Evolutionary conservation across 78 protist species (phyloP), one percentile per base, ranked within the genome.

Genomic region (Chrysochromulina parva): DNA sequence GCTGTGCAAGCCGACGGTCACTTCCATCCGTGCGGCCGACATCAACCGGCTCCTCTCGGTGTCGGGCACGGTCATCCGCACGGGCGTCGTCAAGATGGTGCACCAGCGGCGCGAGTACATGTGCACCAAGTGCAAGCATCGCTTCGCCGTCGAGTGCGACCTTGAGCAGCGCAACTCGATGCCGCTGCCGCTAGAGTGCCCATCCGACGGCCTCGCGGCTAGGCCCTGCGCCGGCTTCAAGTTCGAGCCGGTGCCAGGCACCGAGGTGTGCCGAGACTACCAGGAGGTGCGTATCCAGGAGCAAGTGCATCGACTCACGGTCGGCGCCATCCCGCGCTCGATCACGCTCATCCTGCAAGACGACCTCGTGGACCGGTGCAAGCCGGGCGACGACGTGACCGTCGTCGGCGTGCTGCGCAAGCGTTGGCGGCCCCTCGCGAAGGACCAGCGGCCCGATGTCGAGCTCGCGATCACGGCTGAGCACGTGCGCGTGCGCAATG

Each of bases 321-420:
- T 62, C 10, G 89, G 66, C 54, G 13, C 54, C 11, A 47, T 85
- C 13, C 78, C 71, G 89, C 89, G 71, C 78, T 57, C 71, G 55
- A 85, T 85, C 58, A 85, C 89, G 22, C 38, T 85, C 20, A 4
- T 85, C 54, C 53, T 85, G 47, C 53, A 62, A 13, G 38, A 55
- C 87, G 89, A 85, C 66, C 53, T 87, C 28, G 20, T 87, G 28
- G 78, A 87, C 50, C 10, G 50, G 73, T 60, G 73, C 50, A 50
- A 87, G 76, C 38, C 90, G 24, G 90, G 90, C 50, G 90, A 87
- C 76, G 90, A 87, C 67, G 50, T 87, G n/a, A 52, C 38, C n/a
- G 55, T 87, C 10, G 57, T 50, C 55, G 90, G 90, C 54, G 22
- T 24, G 47, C 11, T 87, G 78, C n/a, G 6, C 47, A 10, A 38